Evolutionary conservation across 805 yeast species (phyloP), one percentile per base, ranked within the genome.

Genomic region (Ogataea dorogensis): DNA sequence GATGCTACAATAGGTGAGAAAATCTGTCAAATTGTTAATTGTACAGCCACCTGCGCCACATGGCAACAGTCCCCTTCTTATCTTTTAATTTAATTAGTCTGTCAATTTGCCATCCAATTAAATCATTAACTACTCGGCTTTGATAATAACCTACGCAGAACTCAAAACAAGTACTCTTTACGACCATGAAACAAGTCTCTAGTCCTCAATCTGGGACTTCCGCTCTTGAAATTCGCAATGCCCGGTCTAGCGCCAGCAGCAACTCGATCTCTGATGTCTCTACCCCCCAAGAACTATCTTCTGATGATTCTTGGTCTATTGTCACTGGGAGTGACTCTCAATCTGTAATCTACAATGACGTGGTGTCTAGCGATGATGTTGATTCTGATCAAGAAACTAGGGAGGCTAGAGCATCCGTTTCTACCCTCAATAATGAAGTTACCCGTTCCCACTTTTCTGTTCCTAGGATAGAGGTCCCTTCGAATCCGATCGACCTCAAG

Each of bases 231-330:
- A 28, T 23, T n/a, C n/a, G 31, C 15, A 11, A 15, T n/a, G 2
- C 26, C 17, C 18, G 18, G 15, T n/a, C 21, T 7, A 37, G 20
- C 7, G 33, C 26, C 33, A 28, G 31, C 36, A 30, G 19, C 21
- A 21, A 32, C 21, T 37, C 43, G 5, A 29, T 38, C 5, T 43
- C 49, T 10, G 49, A 44, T 26, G 41, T 44, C 14, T 31, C 44
- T n/a, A 47, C 52, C 27, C 47, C 47, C 22, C 44, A 38, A 12
- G 49, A 47, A 14, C 37, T 38, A 8, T 48, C 52, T 12, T 48
- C 52, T 7, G 52, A 48, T 28, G 52, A 48, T 31, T 48, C 52
- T 2, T 48, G 52, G 52, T 48, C 52, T 7, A 38, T 48, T 17
- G 43, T 48, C 10, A 45, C 52, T 5, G 38, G 43, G 1, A 38